Base-by-base conservation (phyloP, 371 early-diverging fungal species). In the Batkoa obscura region DNA sequence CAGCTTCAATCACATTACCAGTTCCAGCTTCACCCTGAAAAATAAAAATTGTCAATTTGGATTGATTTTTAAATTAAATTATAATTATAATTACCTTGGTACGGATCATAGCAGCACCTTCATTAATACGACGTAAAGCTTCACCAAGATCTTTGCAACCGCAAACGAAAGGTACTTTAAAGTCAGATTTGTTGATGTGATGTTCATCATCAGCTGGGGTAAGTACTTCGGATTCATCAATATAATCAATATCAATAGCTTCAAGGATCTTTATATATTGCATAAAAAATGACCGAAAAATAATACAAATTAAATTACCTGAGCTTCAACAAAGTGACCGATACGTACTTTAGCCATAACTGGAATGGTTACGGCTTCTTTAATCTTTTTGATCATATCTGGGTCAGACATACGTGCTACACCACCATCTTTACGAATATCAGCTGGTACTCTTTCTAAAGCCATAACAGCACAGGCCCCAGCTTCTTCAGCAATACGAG, bases 271-370 rank as follows among this genome's bases (percentile, higher is more conserved):
- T 83, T n/a, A 34, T 36, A 37, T 3, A 5, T 3, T 6, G n/a
- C n/a, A n/a, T n/a, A n/a, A n/a, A n/a, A n/a, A n/a, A n/a, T n/a
- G n/a, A n/a, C n/a, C n/a, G n/a, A n/a, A n/a, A n/a, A n/a, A n/a
- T n/a, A n/a, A n/a, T n/a, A n/a, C n/a, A n/a, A n/a, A n/a, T 46
- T 3, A 41, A 55, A 39, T 62, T 64, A 70, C 73, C 67, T 73
- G 73, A 35, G 94, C 97, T 70, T 96, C 97, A 60, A 96, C 94
- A 77, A 94, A 86, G 80, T 96, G 97, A 55, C 97, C 97, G 62
- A 96, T 93, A 64, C 97, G 86, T 70, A 86, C 90, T 76, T 94
- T 94, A 69, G 94, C 97, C 94, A 96, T 94, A 60, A 96, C 94
- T 35, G 97, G 97, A 68, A 96, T 92, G 35, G 93, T 86, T 57